phyloP scores from a whole-genome alignment of 345 rosid genomes.

The Durio zibethinus region DNA sequence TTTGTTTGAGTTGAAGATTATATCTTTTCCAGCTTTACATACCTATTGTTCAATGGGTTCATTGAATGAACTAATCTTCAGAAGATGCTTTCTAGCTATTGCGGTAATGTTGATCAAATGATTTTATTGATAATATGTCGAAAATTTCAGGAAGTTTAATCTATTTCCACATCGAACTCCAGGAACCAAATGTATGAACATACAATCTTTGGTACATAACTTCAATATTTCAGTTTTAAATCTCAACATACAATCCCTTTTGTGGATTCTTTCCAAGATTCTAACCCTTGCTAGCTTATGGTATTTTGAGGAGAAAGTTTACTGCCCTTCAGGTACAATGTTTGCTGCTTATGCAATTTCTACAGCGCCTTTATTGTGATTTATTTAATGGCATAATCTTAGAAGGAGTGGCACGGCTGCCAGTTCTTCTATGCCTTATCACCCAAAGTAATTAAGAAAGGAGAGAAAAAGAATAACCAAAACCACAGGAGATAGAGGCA shows the following conservation, averaged over 20 bases:
- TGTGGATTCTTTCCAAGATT: not conserved
- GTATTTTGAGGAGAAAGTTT: not conserved
- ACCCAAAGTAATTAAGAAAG: not conserved
- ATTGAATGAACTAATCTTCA: not conserved
- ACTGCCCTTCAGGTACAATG: not conserved
- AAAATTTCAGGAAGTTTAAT: not conserved
- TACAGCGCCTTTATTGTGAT: no score
- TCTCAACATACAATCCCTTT: not conserved
- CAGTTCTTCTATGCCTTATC: not conserved
- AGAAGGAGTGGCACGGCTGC: not conserved
- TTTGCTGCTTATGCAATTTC: no score
- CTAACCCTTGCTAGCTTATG: not conserved
- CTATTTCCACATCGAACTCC: not conserved
- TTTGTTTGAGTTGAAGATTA: not conserved
- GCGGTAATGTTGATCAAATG: not conserved
- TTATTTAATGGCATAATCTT: no score
- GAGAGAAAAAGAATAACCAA: not conserved
- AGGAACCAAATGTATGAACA: not conserved
- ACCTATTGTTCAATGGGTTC: not conserved
- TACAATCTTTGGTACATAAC: not conserved
- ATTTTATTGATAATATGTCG: not conserved
- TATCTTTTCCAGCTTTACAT: not conserved
- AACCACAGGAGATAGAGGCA: not conserved
- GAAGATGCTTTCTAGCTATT: not conserved
- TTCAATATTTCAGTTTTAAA: not conserved